Base-by-base conservation (phyloP, 768 basidiomycete species). In the Boletus sp. region DNA sequence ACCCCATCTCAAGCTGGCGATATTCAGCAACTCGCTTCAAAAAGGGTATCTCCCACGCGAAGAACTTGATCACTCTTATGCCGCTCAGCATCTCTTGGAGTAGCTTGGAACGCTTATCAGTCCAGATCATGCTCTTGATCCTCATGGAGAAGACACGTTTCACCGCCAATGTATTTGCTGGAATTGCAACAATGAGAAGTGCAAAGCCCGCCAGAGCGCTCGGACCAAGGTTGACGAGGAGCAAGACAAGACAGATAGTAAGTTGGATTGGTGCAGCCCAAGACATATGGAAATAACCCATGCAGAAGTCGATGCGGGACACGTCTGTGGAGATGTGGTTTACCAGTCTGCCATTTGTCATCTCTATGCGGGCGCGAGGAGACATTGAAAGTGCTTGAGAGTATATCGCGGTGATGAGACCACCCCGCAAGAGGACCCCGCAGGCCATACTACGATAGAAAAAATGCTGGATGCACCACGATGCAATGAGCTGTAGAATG, bases 291-390 rank as follows among this genome's bases (percentile, higher is more conserved):
- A 92, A 89, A 75, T 86, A 90, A 18, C 86, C 78, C 64, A 83
- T 79, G 64, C 87, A 89, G 64, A 94, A 97, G 68, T 98, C 94
- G 67, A 98, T 90, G 20, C 94, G 83, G 30, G 90, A 93, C 20
- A 95, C 85, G 67, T 94, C 93, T 1, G 90, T 92, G 6, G 91
- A 93, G 58, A 98, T 95, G 74, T 96, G 93, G 62, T 94, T 95
- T 60, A 97, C 88, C 12, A 97, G 81, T 67, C 89, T 89, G 20
- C 94, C 95, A 65, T 92, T 97, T 1, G 90, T 84, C 42, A 95
- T 80, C 9, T 83, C 85, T 1, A 86, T 85, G 7, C 95, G 83
- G 7, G 92, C 84, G 41, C 91, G 86, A 17, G 89, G 82, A 3
- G 90, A 89, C 33, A 98, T 79, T 29, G 77, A 80, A 24, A 97